Conservation (phyloP, 2,329 filamentous ascomycete genomes). For the Gnomoniopsis sp. region DNA sequence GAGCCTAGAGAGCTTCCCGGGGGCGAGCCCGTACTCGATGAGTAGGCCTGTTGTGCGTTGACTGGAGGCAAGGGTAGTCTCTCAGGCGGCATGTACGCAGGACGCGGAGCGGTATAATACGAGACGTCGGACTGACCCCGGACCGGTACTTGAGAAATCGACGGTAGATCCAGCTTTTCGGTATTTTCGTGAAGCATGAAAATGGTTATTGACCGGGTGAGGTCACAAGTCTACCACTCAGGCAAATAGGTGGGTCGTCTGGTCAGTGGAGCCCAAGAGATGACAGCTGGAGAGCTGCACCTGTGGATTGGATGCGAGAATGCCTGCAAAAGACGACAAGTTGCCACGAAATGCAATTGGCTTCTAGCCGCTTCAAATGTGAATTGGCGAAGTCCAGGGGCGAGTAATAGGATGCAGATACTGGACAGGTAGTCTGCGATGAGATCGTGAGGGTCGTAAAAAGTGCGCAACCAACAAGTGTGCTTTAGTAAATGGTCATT, state of each 20-base stretch:
- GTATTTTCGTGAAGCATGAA: constrained; percentile 41
- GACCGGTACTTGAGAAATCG: constrained; percentile 78
- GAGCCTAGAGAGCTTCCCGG: constrained; percentile 72
- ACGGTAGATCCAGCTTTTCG: constrained; percentile 94
- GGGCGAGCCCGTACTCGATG: constrained; percentile 70
- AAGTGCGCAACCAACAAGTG: neutral
- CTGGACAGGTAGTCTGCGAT: neutral
- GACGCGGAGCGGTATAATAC: constrained; percentile 67
- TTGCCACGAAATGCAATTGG: constrained; percentile 13
- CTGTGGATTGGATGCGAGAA: neutral
- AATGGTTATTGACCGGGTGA: constrained; percentile 11
- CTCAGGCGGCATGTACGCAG: constrained; percentile 64
- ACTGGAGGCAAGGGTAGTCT: constrained; percentile 69
- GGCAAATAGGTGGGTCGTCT: neutral
- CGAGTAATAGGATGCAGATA: neutral
- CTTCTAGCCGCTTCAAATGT: neutral
- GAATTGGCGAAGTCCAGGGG: neutral
- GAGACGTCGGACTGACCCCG: constrained; percentile 69
- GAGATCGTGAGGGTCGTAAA: constrained; percentile 12
- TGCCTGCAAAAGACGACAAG: constrained; percentile 4
- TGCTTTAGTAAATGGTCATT: constrained; percentile 5
- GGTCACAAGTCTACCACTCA: constrained; percentile 8
- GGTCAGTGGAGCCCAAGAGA: neutral
- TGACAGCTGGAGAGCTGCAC: constrained; percentile 1
- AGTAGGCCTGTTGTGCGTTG: constrained; percentile 65